Evolutionary conservation across 1,139 yeast species (phyloP).

Genomic region (Yamadazyma triangularis): DNA sequence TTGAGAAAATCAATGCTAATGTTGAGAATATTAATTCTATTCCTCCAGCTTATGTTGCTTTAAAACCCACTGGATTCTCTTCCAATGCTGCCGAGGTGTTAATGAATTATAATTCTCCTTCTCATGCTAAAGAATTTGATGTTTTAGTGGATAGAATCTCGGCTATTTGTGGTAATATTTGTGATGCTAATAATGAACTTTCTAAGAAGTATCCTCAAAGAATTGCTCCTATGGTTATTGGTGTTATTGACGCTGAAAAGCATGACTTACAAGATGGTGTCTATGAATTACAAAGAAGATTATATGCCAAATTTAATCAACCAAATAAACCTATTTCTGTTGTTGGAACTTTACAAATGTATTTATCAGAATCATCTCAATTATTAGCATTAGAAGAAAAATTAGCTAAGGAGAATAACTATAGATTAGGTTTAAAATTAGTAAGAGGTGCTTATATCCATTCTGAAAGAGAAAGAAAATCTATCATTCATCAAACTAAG

Average conservation of each 20-base stretch:
- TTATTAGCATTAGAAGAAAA: constrained; percentile 61
- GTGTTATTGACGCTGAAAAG: constrained; percentile 92
- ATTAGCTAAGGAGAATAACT: constrained; percentile 58
- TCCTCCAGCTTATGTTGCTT: constrained; percentile 82
- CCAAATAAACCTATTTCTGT: constrained; percentile 56
- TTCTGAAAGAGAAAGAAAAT: constrained; percentile 67
- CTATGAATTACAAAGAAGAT: constrained; percentile 80
- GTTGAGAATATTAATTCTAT: constrained; percentile 53
- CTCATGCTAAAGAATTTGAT: constrained; percentile 41
- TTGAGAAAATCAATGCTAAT: constrained; percentile 38
- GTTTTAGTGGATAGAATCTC: constrained; percentile 64
- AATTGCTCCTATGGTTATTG: constrained; percentile 76
- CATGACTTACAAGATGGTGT: constrained; percentile 86
- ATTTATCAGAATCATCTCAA: constrained; percentile 65
- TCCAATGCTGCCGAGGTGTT: constrained; percentile 74
- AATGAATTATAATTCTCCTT: constrained; percentile 47
- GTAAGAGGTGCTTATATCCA: constrained; percentile 98
- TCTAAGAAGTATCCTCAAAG: constrained; percentile 56
- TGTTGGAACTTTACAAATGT: constrained; percentile 93
- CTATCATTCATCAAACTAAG: constrained; percentile 71
- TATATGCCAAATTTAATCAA: constrained; percentile 72
- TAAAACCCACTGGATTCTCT: constrained; percentile 90
- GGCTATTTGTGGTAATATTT: constrained; percentile 50
- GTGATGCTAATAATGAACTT: constrained; percentile 49
- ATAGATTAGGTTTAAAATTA: constrained; percentile 80